Evolutionary conservation across 345 rosid genomes (phyloP).

Genomic region (Leavenworthia alabamica): DNA sequence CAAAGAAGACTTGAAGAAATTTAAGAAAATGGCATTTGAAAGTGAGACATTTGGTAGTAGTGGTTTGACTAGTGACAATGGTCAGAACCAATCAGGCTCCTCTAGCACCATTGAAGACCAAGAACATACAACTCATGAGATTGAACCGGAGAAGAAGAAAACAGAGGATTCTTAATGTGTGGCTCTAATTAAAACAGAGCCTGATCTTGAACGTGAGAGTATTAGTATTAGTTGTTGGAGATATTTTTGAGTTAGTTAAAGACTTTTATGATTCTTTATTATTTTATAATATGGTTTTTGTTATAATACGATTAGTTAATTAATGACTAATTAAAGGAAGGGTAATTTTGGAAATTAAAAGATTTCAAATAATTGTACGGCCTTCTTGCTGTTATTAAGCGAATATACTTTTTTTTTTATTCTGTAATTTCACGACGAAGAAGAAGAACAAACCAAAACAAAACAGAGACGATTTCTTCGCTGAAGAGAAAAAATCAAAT

Average conservation of each 20-base stretch:
- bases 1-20: slow-evolving; percentile 59
- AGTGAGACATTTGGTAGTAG: slow-evolving; percentile 47
- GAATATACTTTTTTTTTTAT: background rate
- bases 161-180: slow-evolving; percentile 8
- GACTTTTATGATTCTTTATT: slow-evolving; percentile 4
- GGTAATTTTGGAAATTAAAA: background rate
- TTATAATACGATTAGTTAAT: background rate
- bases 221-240: background rate
- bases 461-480: slow-evolving; percentile 25
- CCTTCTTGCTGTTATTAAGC: slow-evolving; percentile 29
- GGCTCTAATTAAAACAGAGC: slow-evolving; percentile 1
- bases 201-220: background rate
- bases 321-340: slow-evolving; percentile 10
- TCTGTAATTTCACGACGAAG: background rate
- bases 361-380: slow-evolving; percentile 10
- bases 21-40: slow-evolving; percentile 63
- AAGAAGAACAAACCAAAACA: background rate
- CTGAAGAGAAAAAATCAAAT: background rate
- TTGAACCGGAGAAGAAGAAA: slow-evolving; percentile 29
- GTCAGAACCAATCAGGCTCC: slow-evolving; percentile 48
- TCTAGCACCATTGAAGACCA: slow-evolving; percentile 46
- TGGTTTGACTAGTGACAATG: slow-evolving; percentile 42
- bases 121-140: slow-evolving; percentile 45
- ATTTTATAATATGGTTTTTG: background rate
- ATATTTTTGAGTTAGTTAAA: background rate